Evolutionary conservation across 163 green algal genomes (phyloP).

Genomic region (Volvox carteri): DNA sequence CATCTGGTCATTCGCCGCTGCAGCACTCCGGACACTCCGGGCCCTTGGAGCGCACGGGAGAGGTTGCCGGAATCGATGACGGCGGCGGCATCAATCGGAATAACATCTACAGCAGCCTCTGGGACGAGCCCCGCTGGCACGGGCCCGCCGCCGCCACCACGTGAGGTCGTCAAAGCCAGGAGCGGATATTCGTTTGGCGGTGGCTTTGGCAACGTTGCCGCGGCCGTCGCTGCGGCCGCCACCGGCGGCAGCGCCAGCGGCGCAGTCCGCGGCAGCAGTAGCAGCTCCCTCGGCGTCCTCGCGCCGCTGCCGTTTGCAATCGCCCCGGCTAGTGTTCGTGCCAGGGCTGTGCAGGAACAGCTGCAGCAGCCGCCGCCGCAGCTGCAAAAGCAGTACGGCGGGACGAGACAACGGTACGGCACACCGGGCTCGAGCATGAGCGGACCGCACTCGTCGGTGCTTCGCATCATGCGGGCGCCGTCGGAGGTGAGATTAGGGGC

Average conservation of each 20-base stretch:
- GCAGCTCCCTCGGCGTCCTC: neutral
- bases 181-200: neutral
- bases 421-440: neutral
- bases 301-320: neutral
- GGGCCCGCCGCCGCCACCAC: neutral
- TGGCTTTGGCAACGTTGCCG: neutral
- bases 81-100: neutral
- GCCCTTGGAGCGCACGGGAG: neutral
- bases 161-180: neutral
- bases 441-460: neutral
- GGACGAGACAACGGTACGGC: neutral
- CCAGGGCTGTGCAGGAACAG: neutral
- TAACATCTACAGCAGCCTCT: no score
- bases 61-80: neutral
- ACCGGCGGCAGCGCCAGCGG: neutral
- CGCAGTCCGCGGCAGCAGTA: neutral
- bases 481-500: neutral
- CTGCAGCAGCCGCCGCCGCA: conserved; percentile 1
- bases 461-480: conserved; percentile 4
- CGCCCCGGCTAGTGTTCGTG: neutral
- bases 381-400: neutral
- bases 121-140: no score
- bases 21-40: neutral
- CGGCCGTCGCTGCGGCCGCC: neutral
- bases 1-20: neutral